A percentile compares a stretch with the other conserved stretches of the same genome.
phyloP scores from a whole-genome alignment of 352 stramenopile genomes.

The Phytophthora constricta region DNA sequence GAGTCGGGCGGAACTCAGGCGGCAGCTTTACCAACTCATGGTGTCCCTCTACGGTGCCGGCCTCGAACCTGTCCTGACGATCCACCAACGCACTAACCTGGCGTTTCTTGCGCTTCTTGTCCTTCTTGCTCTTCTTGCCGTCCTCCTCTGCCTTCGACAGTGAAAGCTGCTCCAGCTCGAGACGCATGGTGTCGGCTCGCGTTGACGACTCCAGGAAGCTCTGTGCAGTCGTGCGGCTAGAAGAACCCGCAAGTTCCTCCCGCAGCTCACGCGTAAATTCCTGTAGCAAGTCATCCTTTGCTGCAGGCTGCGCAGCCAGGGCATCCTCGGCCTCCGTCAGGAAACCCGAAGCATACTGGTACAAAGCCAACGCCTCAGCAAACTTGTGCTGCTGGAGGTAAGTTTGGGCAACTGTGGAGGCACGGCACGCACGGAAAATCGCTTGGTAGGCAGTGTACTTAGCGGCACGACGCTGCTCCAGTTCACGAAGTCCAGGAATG shows the following conservation, averaged over 20 bases:
- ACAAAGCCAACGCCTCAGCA: slow-evolving; percentile 69
- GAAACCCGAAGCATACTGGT: slow-evolving; percentile 74
- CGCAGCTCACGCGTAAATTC: slow-evolving; percentile 66
- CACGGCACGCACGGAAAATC: slow-evolving; percentile 71
- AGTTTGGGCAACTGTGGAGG: slow-evolving; percentile 65
- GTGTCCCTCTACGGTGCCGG: slow-evolving; percentile 47
- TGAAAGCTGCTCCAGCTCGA: slow-evolving; percentile 72
- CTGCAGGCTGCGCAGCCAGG: slow-evolving; percentile 57
- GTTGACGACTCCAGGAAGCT: slow-evolving; percentile 73
- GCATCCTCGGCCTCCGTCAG: slow-evolving; percentile 67
- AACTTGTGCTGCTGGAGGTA: slow-evolving; percentile 77
- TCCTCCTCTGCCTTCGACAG: slow-evolving; percentile 47
- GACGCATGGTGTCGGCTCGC: slow-evolving; percentile 58
- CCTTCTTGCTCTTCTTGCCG: slow-evolving; percentile 62
- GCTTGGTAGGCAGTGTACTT: slow-evolving; percentile 80
- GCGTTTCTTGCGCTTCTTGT: slow-evolving; percentile 51
- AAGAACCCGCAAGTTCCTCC: slow-evolving; percentile 67
- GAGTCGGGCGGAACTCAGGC: slow-evolving; percentile 66
- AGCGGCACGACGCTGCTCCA: slow-evolving; percentile 52
- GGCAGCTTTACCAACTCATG: slow-evolving; percentile 74
- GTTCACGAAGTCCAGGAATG: slow-evolving; percentile 64
- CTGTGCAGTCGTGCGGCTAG: slow-evolving; percentile 74
- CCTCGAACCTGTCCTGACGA: slow-evolving; percentile 49
- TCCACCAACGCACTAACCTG: slow-evolving; percentile 39
- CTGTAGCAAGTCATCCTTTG: slow-evolving; percentile 68